Conservation (phyloP, 2,329 filamentous ascomycete genomes). For the Cryphonectria naterciae region DNA sequence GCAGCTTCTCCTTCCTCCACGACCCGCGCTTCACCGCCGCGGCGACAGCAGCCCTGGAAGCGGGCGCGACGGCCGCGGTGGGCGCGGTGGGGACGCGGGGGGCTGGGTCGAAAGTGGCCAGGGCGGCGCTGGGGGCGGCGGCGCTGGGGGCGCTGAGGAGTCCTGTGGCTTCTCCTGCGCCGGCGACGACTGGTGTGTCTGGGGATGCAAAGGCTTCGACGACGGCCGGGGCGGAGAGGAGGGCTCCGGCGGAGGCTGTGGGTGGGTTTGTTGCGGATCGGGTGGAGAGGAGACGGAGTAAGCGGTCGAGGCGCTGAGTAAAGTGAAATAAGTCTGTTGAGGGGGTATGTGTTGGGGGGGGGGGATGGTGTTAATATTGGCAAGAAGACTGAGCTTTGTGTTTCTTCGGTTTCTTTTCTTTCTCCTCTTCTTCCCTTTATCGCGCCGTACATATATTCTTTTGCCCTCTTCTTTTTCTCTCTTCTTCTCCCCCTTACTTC, state of each 20-base stretch:
- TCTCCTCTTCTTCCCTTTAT: too few species aligned
- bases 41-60: constrained; percentile 34
- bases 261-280: constrained; percentile 3
- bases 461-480: not conserved
- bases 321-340: not conserved
- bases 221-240: not conserved
- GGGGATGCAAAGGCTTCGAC: not conserved
- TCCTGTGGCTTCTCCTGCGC: not conserved
- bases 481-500: not conserved
- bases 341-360: not conserved
- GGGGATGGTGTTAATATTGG: not conserved
- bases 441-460: not conserved
- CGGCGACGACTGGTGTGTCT: not conserved
- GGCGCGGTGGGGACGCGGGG: constrained; percentile 31
- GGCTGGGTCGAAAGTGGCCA: constrained; percentile 33
- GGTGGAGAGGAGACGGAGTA: not conserved
- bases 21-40: constrained; percentile 34
- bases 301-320: not conserved
- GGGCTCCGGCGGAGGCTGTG: not conserved
- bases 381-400: not conserved
- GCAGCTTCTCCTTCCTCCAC: constrained; percentile 23
- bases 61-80: constrained; percentile 33
- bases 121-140: constrained; percentile 35
- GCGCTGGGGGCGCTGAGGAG: constrained; percentile 31
- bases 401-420: too few species aligned